A percentile compares a stretch with the other conserved stretches of the same genome.
These are phyloP conservation scores for Stachybotrys chlorohalonatus DNA, from an alignment of 2,329 filamentous ascomycete genomes.

Conservation along the genomic window DNA sequence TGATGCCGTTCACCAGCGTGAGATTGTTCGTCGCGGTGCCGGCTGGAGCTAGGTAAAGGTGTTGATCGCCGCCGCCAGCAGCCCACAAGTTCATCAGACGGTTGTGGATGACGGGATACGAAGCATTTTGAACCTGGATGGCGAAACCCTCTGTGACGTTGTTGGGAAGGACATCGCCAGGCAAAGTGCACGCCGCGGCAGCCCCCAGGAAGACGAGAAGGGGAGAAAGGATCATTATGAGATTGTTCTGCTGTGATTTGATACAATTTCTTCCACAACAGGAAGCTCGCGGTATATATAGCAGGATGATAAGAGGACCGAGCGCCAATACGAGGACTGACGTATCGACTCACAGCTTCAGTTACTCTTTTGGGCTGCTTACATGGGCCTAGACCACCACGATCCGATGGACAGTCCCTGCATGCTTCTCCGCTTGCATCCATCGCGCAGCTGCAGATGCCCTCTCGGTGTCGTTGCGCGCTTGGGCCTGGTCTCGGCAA, in stretches of 20 bases:
- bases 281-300: background rate
- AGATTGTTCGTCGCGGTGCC: slow-evolving; percentile 26
- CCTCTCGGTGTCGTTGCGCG: too few species aligned
- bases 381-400: background rate
- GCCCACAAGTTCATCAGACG: slow-evolving; percentile 24
- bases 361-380: background rate
- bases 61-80: slow-evolving; percentile 27
- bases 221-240: background rate
- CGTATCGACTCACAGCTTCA: background rate
- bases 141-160: slow-evolving; percentile 24
- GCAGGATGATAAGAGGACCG: background rate
- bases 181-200: slow-evolving; percentile 19
- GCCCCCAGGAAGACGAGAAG: background rate
- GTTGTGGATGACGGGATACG: slow-evolving; percentile 25
- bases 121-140: slow-evolving; percentile 27
- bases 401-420: background rate
- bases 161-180: slow-evolving; percentile 16
- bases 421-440: too few species aligned
- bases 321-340: background rate
- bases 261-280: background rate
- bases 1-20: slow-evolving; percentile 26
- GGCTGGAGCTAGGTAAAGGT: slow-evolving; percentile 28
- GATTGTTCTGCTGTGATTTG: background rate
- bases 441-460: too few species aligned
- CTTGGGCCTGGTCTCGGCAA: too few species aligned